Evolutionary conservation across 2,329 filamentous ascomycete genomes (phyloP).

Genomic region (Phialophora expanda): DNA sequence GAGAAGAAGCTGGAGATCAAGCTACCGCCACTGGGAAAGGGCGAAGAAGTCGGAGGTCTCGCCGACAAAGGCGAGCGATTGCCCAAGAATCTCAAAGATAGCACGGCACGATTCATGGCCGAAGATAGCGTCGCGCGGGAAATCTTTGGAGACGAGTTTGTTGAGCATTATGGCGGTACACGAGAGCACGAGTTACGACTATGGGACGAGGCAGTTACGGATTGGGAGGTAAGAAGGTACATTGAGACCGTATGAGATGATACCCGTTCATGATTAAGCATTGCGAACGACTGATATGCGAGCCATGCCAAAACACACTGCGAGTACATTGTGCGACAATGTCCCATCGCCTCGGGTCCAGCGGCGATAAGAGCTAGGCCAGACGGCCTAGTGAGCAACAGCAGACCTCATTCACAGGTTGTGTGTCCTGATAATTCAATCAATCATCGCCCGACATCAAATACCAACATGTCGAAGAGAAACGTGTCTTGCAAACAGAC

Average conservation of each 20-base stretch:
- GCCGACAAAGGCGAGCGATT: constrained; percentile 75
- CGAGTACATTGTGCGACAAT: not conserved
- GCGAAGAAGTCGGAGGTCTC: constrained; percentile 76
- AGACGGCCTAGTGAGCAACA: not conserved
- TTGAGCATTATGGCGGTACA: constrained; percentile 92
- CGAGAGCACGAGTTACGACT: constrained; percentile 86
- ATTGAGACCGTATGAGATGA: constrained; percentile 39
- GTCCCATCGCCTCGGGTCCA: not conserved
- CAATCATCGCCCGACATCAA: not conserved
- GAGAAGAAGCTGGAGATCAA: constrained; percentile 88
- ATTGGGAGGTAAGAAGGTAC: constrained; percentile 71
- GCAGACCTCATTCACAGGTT: not conserved
- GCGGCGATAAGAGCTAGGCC: not conserved
- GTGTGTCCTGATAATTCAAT: not conserved
- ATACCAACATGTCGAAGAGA: not conserved
- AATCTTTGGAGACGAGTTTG: constrained; percentile 92
- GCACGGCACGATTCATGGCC: constrained; percentile 75
- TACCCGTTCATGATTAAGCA: constrained; percentile 22
- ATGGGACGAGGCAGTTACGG: constrained; percentile 96
- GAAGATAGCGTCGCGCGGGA: constrained; percentile 87
- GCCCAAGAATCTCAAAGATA: constrained; percentile 84
- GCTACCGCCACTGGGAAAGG: constrained; percentile 81
- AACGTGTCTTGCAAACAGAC: not conserved
- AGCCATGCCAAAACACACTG: not conserved
- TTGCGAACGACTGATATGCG: not conserved